Conservation (phyloP, 441 rosid genomes). For the Capsella rubella region DNA sequence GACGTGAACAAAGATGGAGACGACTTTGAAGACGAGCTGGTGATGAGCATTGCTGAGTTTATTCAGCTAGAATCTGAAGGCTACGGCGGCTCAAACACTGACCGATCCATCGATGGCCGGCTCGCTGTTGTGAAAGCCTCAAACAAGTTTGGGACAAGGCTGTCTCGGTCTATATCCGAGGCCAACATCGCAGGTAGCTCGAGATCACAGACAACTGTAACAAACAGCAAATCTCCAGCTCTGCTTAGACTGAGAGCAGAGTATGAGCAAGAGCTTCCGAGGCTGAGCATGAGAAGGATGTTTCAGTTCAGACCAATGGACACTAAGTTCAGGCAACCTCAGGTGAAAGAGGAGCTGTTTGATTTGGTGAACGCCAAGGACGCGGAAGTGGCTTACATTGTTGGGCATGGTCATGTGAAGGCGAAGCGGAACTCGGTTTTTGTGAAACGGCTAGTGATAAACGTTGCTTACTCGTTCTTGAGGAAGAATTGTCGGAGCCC, state of each 20-base stretch:
- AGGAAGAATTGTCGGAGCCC: constrained; percentile 86
- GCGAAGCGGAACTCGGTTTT: constrained; percentile 74
- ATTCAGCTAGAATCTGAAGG: constrained; percentile 93
- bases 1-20: constrained; percentile 74
- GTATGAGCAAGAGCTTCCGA: constrained; percentile 69
- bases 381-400: constrained; percentile 76
- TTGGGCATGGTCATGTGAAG: constrained; percentile 71
- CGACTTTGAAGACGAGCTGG: constrained; percentile 79
- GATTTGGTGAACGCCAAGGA: constrained; percentile 78
- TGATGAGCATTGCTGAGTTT: constrained; percentile 88
- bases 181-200: constrained; percentile 52
- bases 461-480: constrained; percentile 73
- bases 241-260: constrained; percentile 61
- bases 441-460: constrained; percentile 69
- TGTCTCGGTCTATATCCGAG: constrained; percentile 58
- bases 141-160: constrained; percentile 74
- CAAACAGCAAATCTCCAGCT: constrained; percentile 68
- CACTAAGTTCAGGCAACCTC: constrained; percentile 56
- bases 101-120: constrained; percentile 69
- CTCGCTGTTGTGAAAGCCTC: constrained; percentile 84
- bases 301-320: constrained; percentile 66
- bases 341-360: constrained; percentile 74
- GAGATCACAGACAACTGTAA: constrained; percentile 43
- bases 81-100: constrained; percentile 50
- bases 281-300: constrained; percentile 50